These are phyloP conservation scores for Tetrapyrgos nigripes DNA, from an alignment of 1,284 basidiomycete genomes.

Conservation along the genomic window DNA sequence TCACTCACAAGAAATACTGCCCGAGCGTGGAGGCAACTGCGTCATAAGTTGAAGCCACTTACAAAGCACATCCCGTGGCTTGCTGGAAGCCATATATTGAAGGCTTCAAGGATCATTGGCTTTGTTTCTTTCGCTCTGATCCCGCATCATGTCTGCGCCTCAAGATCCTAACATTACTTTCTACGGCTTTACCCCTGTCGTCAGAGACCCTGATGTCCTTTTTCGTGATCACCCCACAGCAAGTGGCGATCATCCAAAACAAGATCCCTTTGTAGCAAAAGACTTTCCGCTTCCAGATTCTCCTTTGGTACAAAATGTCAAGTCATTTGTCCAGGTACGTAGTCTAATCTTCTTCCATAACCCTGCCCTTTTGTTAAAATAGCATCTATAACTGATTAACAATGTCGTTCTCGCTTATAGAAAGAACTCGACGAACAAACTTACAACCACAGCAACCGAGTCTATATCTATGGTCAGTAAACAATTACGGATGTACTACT, in stretches of 20 bases:
- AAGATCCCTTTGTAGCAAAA: slow-evolving; percentile 45
- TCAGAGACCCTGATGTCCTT: slow-evolving; percentile 54
- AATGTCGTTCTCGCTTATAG: slow-evolving; percentile 32
- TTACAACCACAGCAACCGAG: slow-evolving; percentile 57
- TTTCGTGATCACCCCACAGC: slow-evolving; percentile 57
- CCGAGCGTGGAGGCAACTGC: not conserved
- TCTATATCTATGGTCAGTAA: slow-evolving; percentile 53
- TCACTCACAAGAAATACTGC: too few relatives aligned
- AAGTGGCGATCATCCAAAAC: slow-evolving; percentile 50
- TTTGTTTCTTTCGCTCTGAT: not conserved
- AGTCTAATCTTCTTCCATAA: slow-evolving; percentile 3
- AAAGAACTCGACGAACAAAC: slow-evolving; percentile 55
- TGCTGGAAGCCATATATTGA: too few relatives aligned
- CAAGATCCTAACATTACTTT: slow-evolving; percentile 37
- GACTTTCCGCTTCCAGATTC: slow-evolving; percentile 55
- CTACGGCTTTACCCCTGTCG: slow-evolving; percentile 57
- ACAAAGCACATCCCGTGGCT: not conserved
- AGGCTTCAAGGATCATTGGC: not conserved
- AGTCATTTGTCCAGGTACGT: slow-evolving; percentile 48
- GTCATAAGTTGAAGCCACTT: not conserved
- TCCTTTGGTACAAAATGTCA: slow-evolving; percentile 45
- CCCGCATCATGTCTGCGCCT: not conserved
- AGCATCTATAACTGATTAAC: too few relatives aligned
- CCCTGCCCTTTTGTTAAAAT: not conserved
- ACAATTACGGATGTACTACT: not conserved